Evolutionary conservation across 2,329 filamentous ascomycete species (phyloP), one percentile per base, ranked within the genome.

Genomic region (Ceratocystis destructans): DNA sequence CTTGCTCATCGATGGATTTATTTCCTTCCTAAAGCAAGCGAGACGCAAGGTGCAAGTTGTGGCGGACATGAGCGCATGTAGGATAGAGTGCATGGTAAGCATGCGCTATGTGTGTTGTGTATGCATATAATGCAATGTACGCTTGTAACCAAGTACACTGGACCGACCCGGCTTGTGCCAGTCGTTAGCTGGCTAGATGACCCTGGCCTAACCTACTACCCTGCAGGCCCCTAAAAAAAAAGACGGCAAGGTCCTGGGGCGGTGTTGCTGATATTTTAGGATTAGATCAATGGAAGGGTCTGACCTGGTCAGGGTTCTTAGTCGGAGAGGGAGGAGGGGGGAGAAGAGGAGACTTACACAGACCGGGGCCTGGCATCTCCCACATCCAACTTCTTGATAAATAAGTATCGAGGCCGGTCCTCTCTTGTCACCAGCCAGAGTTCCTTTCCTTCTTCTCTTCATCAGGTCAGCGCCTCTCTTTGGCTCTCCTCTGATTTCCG

Each of bases 381-480:
- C 37, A 41, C 45, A 20, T 48, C 48, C 15, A 22, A 4, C 8
- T 6, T 22, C 28, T 59, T 17, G 53, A 59, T 31, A 59, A 2
- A 59, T 59, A 59, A 59, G 53, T 59, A 59, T 59, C 53, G 8
- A 59, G 28, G 28, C 53, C 28, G 53, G 22, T n/a, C 53, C 53
- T 59, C 53, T 59, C 53, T 59, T 12, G 25, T 3, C 25, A 3
- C 5, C 37, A 41, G 37, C 37, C 37, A 41, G 53, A 31, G 10
- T 50, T 48, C 46, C n/a, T 28, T 41, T 67, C 50, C 25, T 61
- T 37, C 1, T 64, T 20, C 41, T 64, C 53, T 53, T 61, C 62
- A 63, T 67, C 66, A 31, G 33, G 20, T 44, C 46, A 17, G 65
- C 41, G 45, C 59, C 62, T 48, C 28, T 63, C 46, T 62, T 20